Evolutionary conservation across 1,139 yeast species (phyloP).

Genomic region (Candida mesenterica): DNA sequence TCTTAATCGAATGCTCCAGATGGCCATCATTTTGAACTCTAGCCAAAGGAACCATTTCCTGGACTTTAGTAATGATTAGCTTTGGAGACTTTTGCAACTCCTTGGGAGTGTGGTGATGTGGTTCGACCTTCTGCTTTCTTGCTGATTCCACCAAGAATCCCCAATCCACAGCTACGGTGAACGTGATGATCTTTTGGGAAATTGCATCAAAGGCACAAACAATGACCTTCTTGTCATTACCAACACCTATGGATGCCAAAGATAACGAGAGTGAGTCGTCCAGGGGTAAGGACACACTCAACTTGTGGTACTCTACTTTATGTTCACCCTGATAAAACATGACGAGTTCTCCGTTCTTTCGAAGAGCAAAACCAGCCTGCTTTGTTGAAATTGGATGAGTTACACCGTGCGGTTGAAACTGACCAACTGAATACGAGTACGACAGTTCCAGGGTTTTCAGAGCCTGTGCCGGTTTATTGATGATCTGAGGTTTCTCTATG

Average conservation of each 20-base stretch:
- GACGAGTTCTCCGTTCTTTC: constrained; percentile 61
- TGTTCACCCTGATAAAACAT: constrained; percentile 64
- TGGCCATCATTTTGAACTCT: neutral
- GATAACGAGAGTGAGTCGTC: constrained; percentile 21
- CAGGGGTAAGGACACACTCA: constrained; percentile 20
- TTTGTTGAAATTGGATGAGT: constrained; percentile 68
- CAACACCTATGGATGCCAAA: constrained; percentile 61
- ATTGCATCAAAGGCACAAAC: constrained; percentile 47
- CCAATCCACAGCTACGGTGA: constrained; percentile 57
- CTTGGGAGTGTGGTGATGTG: constrained; percentile 52
- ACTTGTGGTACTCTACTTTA: constrained; percentile 53
- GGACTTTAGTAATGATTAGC: constrained; percentile 22
- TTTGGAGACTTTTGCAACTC: constrained; percentile 33
- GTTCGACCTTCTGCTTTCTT: constrained; percentile 45
- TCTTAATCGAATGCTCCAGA: neutral
- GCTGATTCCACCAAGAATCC: constrained; percentile 53
- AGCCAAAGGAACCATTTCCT: constrained; percentile 31
- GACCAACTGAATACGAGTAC: constrained; percentile 57
- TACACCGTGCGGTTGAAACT: constrained; percentile 58
- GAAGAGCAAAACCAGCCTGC: constrained; percentile 68
- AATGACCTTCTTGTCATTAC: constrained; percentile 47
- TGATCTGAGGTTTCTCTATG: constrained; percentile 59
- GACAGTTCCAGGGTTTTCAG: constrained; percentile 10
- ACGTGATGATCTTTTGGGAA: constrained; percentile 45
- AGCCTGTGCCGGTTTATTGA: constrained; percentile 49